phyloP scores from a whole-genome alignment of 805 yeast species.

The Saccharomycopsis oosterbeekiorum region DNA sequence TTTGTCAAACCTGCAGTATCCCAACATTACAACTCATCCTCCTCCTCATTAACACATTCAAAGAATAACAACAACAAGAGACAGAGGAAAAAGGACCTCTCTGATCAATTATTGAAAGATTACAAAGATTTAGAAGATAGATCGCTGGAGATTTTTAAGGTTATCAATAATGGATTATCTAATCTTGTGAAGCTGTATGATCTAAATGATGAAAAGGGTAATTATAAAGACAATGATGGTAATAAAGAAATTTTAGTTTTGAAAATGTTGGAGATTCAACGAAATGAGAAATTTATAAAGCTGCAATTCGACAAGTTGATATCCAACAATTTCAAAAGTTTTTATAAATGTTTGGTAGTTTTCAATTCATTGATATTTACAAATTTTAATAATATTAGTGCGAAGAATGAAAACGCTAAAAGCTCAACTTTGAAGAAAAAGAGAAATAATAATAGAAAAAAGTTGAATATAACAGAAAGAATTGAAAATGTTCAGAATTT shows the following conservation, averaged over 20 bases:
- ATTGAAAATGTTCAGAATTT: slow-evolving; percentile 11
- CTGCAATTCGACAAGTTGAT: slow-evolving; percentile 6
- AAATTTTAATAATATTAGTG: slow-evolving; percentile 4
- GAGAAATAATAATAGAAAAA: not conserved
- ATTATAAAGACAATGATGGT: not conserved
- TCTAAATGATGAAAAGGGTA: not conserved
- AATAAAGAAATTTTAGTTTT: slow-evolving; percentile 9
- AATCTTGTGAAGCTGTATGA: not conserved
- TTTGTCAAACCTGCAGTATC: not conserved
- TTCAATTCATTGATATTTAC: slow-evolving; percentile 5
- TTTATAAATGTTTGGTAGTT: slow-evolving; percentile 2
- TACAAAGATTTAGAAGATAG: not conserved
- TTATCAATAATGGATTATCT: not conserved
- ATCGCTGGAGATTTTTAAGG: not conserved
- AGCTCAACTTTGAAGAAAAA: not conserved
- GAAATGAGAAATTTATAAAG: slow-evolving; percentile 10
- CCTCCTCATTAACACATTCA: not conserved
- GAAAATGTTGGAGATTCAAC: slow-evolving; percentile 15
- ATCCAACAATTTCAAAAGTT: slow-evolving; percentile 4
- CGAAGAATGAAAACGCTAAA: not conserved
- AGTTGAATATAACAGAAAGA: slow-evolving; percentile 1
- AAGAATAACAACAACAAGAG: not conserved
- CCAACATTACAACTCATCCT: not conserved
- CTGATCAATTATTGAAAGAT: not conserved
- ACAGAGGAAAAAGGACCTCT: not conserved